Base-by-base conservation (phyloP, 495 filamentous ascomycete genomes). In the Tuber umbilicatum region DNA sequence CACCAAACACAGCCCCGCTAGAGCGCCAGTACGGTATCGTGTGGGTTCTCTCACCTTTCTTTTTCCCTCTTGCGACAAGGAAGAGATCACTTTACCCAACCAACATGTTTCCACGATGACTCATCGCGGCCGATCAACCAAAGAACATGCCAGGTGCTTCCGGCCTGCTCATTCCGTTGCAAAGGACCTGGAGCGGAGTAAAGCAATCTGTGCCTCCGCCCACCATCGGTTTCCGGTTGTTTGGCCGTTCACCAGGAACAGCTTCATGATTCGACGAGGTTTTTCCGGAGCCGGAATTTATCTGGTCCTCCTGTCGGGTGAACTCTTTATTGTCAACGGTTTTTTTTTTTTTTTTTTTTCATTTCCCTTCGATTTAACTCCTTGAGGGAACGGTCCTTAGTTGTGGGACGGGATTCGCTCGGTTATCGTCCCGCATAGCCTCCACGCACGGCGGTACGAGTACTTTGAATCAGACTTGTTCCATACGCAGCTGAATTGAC, bases 191-290 rank as follows among this genome's bases (percentile, higher is more conserved):
- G 74, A 76, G 70, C 50, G 72, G 75, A 55, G 67, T 43, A 37
- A 70, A 70, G 55, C 17, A 67, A 79, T 78, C 72, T 79, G 31
- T 50, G 17, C 31, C 38, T 78, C 68, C 69, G 75, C 69, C 47
- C 60, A 38, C 38, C 69, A 78, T 78, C 71, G 76, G 72, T 72
- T 37, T 19, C 78, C 76, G 77, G 77, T 70, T 41, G n/a, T 79
- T 75, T 74, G 55, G 38, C 45, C 14, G 73, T 70, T 50, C 45
- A 45, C 72, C 72, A 73, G 75, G 77, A 74, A 78, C 76, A 70
- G 39, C 69, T 73, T 69, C 42, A 39, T 70, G 42, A 39, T 42
- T 70, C 69, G 40, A 40, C 76, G 55, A 70, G 40, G 68, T 77
- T 78, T 71, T 77, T 60, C 76, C 76, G 71, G 74, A 69, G 42